Percentiles rank a stretch among this genome's conserved stretches.
phyloP scores from a whole-genome alignment of 805 yeast species.

The Zygosaccharomyces bisporus region DNA sequence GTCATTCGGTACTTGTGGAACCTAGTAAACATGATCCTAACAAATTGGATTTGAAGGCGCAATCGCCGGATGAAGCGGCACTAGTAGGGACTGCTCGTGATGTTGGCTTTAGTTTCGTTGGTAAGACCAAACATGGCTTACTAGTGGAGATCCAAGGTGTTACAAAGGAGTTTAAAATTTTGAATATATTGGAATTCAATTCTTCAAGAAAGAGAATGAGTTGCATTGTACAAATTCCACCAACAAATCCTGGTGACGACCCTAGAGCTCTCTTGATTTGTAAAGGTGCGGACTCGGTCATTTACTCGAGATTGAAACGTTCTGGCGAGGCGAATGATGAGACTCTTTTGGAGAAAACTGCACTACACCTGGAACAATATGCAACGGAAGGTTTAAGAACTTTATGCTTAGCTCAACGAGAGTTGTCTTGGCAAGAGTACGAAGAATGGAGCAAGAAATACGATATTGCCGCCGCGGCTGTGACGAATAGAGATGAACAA shows the following conservation, averaged over 20 bases:
- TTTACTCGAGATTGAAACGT: slow-evolving; percentile 59
- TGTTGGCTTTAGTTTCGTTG: slow-evolving; percentile 64
- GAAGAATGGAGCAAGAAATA: slow-evolving; percentile 59
- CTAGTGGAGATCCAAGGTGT: slow-evolving; percentile 67
- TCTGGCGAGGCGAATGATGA: slow-evolving; percentile 39
- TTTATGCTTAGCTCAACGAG: slow-evolving; percentile 71
- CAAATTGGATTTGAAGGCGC: slow-evolving; percentile 61
- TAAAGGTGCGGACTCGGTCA: slow-evolving; percentile 83
- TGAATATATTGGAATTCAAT: slow-evolving; percentile 72
- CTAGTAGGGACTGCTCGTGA: slow-evolving; percentile 78
- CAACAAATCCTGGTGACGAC: slow-evolving; percentile 41
- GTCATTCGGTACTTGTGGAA: slow-evolving; percentile 76
- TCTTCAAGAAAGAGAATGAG: slow-evolving; percentile 88
- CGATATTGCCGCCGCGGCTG: slow-evolving; percentile 60
- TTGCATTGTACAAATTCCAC: slow-evolving; percentile 68
- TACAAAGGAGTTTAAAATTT: slow-evolving; percentile 63
- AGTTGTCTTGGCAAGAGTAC: slow-evolving; percentile 59
- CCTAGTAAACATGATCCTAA: slow-evolving; percentile 57
- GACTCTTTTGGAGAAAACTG: slow-evolving; percentile 55
- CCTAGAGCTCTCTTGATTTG: slow-evolving; percentile 65
- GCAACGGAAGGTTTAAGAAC: slow-evolving; percentile 85
- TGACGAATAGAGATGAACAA: slow-evolving; percentile 60
- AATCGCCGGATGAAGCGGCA: slow-evolving; percentile 86
- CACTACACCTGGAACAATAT: slow-evolving; percentile 68
- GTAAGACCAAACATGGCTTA: slow-evolving; percentile 64